phyloP scores from a whole-genome alignment of 225 moss, liverwort and hornwort species.

The Sphagnum contortum region DNA sequence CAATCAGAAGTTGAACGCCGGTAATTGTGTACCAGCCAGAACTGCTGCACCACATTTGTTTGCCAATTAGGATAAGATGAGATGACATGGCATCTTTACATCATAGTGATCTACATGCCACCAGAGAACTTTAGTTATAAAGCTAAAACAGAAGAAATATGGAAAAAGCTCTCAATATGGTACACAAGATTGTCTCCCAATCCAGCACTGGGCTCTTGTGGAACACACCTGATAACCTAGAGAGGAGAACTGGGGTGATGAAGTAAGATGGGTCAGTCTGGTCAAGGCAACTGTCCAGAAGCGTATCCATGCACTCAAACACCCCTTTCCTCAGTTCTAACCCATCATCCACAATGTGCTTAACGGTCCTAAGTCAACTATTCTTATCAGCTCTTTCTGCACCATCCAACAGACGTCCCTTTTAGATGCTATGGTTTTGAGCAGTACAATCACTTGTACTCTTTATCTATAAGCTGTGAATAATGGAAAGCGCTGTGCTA shows the following conservation, averaged over 20 bases:
- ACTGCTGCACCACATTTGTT: slow-evolving; percentile 93
- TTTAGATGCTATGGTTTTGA: too few relatives aligned
- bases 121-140: background rate
- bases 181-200: background rate
- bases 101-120: slow-evolving; percentile 88
- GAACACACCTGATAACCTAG: slow-evolving; percentile 85
- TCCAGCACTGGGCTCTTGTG: background rate
- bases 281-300: slow-evolving; percentile 93
- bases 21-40: slow-evolving; percentile 49
- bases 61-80: slow-evolving; percentile 86
- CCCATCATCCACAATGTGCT: slow-evolving; percentile 96
- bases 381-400: slow-evolving; percentile 98
- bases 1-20: background rate
- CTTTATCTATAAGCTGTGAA: too few relatives aligned
- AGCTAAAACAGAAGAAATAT: background rate
- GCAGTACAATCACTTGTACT: too few relatives aligned
- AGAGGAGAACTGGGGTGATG: slow-evolving; percentile 80
- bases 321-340: slow-evolving; percentile 95
- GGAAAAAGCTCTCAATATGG: too few relatives aligned
- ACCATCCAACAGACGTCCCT: slow-evolving; percentile 4
- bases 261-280: slow-evolving; percentile 93
- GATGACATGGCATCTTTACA: slow-evolving; percentile 98
- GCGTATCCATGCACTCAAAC: slow-evolving; percentile 99
- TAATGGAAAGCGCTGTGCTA: too few relatives aligned
- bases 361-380: slow-evolving; percentile 97